Percentiles rank a stretch among this genome's conserved stretches.
Conservation (phyloP, 148 eudicot genomes). For the Chenopodium berlandieri region DNA sequence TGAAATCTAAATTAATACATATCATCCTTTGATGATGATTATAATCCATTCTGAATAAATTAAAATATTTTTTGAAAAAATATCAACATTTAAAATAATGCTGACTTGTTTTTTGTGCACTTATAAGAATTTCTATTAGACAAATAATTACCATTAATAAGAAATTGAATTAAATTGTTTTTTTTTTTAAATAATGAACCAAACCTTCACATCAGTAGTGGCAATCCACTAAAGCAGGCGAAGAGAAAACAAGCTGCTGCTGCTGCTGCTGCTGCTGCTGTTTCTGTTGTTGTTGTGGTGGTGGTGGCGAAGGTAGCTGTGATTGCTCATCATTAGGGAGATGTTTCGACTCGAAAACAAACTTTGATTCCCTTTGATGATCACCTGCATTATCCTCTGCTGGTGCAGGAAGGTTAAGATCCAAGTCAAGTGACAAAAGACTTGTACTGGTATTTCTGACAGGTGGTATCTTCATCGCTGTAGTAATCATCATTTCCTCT, state of each 20-base stretch:
- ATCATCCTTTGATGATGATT: not conserved
- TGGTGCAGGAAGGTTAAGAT: slow-evolving; percentile 46
- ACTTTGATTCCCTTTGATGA: slow-evolving; percentile 15
- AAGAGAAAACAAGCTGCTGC: slow-evolving; percentile 30
- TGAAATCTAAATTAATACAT: not conserved
- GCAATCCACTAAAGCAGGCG: slow-evolving; percentile 45
- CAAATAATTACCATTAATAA: not conserved
- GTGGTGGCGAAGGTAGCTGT: slow-evolving; percentile 13
- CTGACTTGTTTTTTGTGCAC: not conserved
- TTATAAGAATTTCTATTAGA: not conserved
- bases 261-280: slow-evolving; percentile 6
- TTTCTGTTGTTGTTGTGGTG: slow-evolving; percentile 16
- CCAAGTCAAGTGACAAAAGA: slow-evolving; percentile 33
- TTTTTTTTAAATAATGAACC: not conserved
- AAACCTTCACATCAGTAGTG: slow-evolving; percentile 30
- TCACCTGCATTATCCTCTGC: slow-evolving; percentile 19
- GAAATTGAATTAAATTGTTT: not conserved
- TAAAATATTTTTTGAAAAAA: too few species aligned
- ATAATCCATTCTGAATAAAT: not conserved
- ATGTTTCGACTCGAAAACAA: slow-evolving; percentile 31
- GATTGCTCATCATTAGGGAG: slow-evolving; percentile 15
- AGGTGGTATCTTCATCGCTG: slow-evolving; percentile 5
- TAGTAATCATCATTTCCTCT: not conserved
- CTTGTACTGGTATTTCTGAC: not conserved
- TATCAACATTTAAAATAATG: not conserved